A percentile compares a stretch with the other conserved stretches of the same genome.
Conservation (phyloP, 2,329 filamentous ascomycete genomes). For the Leptodontidium sp. region DNA sequence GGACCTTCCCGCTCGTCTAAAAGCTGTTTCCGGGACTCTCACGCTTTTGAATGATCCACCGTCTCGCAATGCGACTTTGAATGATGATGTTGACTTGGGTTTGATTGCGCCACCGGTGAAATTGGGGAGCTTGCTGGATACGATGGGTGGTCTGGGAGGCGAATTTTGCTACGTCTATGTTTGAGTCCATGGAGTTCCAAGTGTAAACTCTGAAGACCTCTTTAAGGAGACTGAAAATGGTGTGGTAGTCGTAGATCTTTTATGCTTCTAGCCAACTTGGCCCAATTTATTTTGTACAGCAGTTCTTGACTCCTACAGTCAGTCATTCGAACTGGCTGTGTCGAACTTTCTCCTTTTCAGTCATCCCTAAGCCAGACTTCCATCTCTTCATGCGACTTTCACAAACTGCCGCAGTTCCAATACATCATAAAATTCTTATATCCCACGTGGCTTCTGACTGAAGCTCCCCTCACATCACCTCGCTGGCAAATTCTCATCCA, state of each 20-base stretch:
- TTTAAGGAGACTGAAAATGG: no score
- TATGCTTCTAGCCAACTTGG: no score
- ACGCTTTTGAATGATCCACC: constrained; percentile 51
- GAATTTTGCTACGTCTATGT: constrained; percentile 55
- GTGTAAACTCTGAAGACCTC: not conserved
- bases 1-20: constrained; percentile 47
- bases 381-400: no score
- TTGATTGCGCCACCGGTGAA: constrained; percentile 35
- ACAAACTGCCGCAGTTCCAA: no score
- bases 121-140: constrained; percentile 51
- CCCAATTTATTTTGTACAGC: no score
- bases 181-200: constrained; percentile 27
- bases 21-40: constrained; percentile 48
- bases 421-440: no score
- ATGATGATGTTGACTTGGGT: constrained; percentile 47
- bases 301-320: no score
- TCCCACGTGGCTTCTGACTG: no score
- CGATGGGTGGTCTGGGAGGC: constrained; percentile 49
- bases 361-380: no score
- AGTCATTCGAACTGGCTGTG: no score
- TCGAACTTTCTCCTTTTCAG: no score
- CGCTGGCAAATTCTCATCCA: constrained; percentile 1
- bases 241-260: no score
- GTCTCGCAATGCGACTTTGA: constrained; percentile 52
- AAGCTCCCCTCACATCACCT: not conserved